Evolutionary conservation across 768 basidiomycete genomes (phyloP), one percentile per base, ranked within the genome.

Genomic region (Mycena vitilis): DNA sequence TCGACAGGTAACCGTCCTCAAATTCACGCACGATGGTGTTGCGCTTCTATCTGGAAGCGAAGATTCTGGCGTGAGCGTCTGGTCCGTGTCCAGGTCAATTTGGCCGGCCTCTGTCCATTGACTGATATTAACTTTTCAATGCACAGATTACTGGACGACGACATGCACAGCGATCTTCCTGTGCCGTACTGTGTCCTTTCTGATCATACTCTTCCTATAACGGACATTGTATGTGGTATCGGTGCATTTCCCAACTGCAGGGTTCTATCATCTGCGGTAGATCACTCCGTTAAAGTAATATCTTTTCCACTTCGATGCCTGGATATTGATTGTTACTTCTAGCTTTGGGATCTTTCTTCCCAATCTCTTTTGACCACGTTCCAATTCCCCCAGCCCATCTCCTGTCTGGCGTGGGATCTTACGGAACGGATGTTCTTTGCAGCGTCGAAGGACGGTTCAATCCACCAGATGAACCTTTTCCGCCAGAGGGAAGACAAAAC

Each of bases 151-250:
- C 78, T 95, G 20, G 92, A 95, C 69, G 86, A 94, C 68, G 88
- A 88, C 20, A 74, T 82, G n/a, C 92, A 94, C 79, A 87, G 87
- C 69, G 92, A 95, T 51, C 84, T 91, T 18, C 88, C 93, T 5
- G 82, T 90, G 65, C 91, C 96, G 5, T 93, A 90, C 75, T 91
- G 89, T 75, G 89, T 89, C 2, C 81, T 99, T 23, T 87, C 92
- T 22, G 97, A 99, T 78, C 98, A 99, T 76, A 98, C 96, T 0
- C 87, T 99, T 5, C 93, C 95, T 8, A 85, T 99, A 13, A 92
- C 92, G 9, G 92, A 94, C 73, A 86, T 99, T 38, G 77, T 85
- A 15, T 91, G 95, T 69, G 95, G 96, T 15, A 77, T 94, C 47
- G 95, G 96, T 16, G 70, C 83, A 6, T 96, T 94, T 78, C 95